These are phyloP conservation scores for Populus nigra DNA, from an alignment of 345 rosid species.

Conservation along the genomic window DNA sequence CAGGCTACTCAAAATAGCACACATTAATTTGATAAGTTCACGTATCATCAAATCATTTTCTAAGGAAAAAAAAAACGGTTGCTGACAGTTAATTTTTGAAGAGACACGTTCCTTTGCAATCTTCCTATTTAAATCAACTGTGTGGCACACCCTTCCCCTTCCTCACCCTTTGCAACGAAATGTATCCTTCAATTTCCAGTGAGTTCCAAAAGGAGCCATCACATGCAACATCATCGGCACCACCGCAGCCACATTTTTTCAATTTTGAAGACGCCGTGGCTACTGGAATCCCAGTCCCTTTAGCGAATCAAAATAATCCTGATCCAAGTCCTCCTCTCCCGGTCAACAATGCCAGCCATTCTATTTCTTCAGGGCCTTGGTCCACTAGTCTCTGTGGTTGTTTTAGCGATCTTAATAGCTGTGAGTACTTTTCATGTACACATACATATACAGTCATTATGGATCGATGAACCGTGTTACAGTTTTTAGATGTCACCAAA, in stretches of 20 bases:
- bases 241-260: conserved; percentile 10
- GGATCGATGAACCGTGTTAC: no score
- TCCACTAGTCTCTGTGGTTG: conserved; percentile 54
- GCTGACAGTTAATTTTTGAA: not conserved
- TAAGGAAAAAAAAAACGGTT: no score
- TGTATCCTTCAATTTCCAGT: conserved; percentile 17
- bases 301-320: conserved; percentile 2
- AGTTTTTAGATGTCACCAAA: no score
- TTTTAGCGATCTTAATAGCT: conserved; percentile 38
- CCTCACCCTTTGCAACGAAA: not conserved
- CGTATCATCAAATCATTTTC: no score
- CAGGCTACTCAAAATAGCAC: no score
- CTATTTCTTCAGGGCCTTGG: conserved; percentile 29
- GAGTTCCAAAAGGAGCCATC: conserved; percentile 9
- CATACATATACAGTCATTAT: no score
- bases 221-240: conserved; percentile 22
- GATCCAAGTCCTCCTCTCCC: not conserved
- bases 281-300: conserved; percentile 2
- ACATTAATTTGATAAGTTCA: no score
- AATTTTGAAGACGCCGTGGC: not conserved
- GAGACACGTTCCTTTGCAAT: not conserved
- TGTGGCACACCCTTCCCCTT: not conserved
- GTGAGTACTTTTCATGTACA: conserved; percentile 12
- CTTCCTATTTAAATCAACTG: not conserved
- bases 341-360: not conserved